Conservation (phyloP, 495 filamentous ascomycete species). For the Annulohypoxylon stygium region DNA sequence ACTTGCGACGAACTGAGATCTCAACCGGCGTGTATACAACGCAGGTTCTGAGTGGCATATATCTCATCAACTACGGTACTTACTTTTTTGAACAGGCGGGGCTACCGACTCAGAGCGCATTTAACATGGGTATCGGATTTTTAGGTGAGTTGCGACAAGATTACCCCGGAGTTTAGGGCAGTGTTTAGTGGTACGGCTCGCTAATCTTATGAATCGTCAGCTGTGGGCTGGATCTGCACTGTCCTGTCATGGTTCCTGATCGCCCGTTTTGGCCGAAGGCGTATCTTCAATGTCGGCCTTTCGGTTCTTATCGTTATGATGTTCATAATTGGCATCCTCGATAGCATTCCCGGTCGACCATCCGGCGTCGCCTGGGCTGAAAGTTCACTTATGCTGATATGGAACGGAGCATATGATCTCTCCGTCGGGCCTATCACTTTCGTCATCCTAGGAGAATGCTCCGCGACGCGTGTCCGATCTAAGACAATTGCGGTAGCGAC, state of each 20-base stretch:
- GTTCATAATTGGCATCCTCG: constrained; percentile 71
- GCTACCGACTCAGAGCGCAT: constrained; percentile 61
- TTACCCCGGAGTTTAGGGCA: background rate
- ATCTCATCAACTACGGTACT: constrained; percentile 69
- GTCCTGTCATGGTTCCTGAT: constrained; percentile 67
- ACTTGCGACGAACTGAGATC: constrained; percentile 69
- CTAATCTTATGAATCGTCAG: constrained; percentile 30
- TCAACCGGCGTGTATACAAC: constrained; percentile 63
- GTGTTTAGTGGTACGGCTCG: no score
- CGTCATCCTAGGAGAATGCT: constrained; percentile 72
- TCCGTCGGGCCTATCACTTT: constrained; percentile 73
- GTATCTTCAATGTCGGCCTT: constrained; percentile 67
- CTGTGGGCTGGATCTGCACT: constrained; percentile 62
- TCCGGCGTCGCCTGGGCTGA: constrained; percentile 65
- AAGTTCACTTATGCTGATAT: constrained; percentile 67
- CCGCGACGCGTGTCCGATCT: constrained; percentile 68
- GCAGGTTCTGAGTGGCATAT: constrained; percentile 66
- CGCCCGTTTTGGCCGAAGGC: constrained; percentile 65
- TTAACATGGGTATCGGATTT: constrained; percentile 65
- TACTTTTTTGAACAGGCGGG: constrained; percentile 76
- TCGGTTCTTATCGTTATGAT: constrained; percentile 61
- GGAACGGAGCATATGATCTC: constrained; percentile 69
- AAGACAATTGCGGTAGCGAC: constrained; percentile 74
- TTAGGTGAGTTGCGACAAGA: constrained; percentile 49
- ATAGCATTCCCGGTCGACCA: constrained; percentile 63